Percentiles rank a stretch among this genome's conserved stretches.
These are phyloP conservation scores for Plasmodium gaboni DNA, from an alignment of 169 alveolate genomes.

Conservation along the genomic window DNA sequence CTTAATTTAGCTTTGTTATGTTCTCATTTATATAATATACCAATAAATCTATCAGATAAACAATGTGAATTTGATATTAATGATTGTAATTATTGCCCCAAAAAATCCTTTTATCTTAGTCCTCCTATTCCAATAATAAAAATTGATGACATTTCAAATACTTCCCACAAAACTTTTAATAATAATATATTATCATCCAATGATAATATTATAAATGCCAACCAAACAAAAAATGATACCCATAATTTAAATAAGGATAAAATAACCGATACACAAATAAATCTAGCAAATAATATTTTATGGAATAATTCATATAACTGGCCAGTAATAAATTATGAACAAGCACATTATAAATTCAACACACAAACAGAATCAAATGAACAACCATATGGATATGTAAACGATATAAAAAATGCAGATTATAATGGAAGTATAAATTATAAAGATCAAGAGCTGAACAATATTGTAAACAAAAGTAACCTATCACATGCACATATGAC, in stretches of 20 bases:
- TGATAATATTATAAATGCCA: neutral
- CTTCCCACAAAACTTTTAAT: neutral
- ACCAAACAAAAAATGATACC: neutral
- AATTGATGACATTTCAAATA: neutral
- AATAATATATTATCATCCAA: neutral
- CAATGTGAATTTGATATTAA: slow-evolving; percentile 68
- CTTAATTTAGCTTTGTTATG: slow-evolving; percentile 85
- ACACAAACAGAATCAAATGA: neutral
- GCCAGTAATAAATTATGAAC: slow-evolving; percentile 45
- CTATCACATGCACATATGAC: neutral
- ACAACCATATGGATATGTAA: neutral
- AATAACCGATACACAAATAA: neutral
- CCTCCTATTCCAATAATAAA: slow-evolving; percentile 70
- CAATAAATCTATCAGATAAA: slow-evolving; percentile 76
- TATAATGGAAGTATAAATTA: neutral
- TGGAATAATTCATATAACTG: slow-evolving; percentile 72
- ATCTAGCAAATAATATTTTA: neutral
- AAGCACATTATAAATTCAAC: neutral
- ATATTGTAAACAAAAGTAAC: neutral
- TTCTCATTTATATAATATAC: slow-evolving; percentile 79
- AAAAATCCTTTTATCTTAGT: slow-evolving; percentile 40
- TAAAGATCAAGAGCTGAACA: neutral
- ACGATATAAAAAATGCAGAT: neutral
- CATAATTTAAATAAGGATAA: neutral
- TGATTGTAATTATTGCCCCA: slow-evolving; percentile 38